phyloP scores from a whole-genome alignment of 1,284 basidiomycete species.

The Jaminaea rosea region DNA sequence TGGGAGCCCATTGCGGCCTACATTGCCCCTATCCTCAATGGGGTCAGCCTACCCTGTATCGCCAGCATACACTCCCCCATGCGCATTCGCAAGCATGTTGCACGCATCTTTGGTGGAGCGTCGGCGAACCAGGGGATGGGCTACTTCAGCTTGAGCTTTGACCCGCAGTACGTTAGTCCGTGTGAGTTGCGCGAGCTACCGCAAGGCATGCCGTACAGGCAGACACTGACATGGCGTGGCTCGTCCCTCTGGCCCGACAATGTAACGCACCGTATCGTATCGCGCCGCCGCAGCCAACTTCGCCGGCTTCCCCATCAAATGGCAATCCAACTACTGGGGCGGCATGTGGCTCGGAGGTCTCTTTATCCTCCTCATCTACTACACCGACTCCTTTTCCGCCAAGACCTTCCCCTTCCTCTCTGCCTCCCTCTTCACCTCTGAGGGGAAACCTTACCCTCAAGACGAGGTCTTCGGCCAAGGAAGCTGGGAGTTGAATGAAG shows the following conservation, averaged over 20 bases:
- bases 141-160: conserved; percentile 19
- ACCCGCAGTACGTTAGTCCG: conserved; percentile 40
- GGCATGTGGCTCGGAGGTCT: conserved; percentile 29
- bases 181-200: not conserved
- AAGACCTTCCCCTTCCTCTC: conserved; percentile 23
- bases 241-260: too few species aligned
- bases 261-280: too few species aligned
- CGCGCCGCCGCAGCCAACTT: too few species aligned
- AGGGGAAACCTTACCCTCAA: conserved; percentile 49
- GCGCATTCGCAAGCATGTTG: not conserved
- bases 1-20: conserved; percentile 50
- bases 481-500: conserved; percentile 15
- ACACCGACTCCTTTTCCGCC: conserved; percentile 21
- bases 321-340: conserved; percentile 32
- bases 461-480: conserved; percentile 9
- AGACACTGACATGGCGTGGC: too few species aligned
- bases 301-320: too few species aligned
- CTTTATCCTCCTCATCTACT: conserved; percentile 34
- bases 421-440: conserved; percentile 13
- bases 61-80: conserved; percentile 52
- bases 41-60: conserved; percentile 48
- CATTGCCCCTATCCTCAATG: conserved; percentile 46
- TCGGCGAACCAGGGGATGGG: conserved; percentile 34
- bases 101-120: conserved; percentile 41
- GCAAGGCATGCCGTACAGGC: too few species aligned